Evolutionary conservation across 2,329 filamentous ascomycete genomes (phyloP).

Genomic region (Cladosporium cucumerinum): DNA sequence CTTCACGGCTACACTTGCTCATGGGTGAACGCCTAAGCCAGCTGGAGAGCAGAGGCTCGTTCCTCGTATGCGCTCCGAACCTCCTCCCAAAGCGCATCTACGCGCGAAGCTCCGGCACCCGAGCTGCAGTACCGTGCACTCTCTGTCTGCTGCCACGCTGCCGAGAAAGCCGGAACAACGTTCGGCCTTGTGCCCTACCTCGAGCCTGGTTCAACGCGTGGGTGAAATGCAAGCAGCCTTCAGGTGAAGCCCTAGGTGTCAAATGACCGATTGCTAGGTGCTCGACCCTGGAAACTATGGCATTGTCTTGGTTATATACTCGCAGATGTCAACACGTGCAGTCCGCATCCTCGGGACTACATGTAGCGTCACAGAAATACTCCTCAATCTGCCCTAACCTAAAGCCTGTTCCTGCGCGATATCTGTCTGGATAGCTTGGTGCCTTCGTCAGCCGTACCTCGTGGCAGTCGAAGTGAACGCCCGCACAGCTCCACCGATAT

Average conservation of each 20-base stretch:
- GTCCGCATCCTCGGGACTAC: background rate
- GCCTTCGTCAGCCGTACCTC: constrained; percentile 4
- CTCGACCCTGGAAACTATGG: background rate
- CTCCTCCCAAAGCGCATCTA: background rate
- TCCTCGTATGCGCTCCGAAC: background rate
- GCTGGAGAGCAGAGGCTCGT: background rate
- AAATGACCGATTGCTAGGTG: background rate
- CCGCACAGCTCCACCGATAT: constrained; percentile 1
- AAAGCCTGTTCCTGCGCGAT: background rate
- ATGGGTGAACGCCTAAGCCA: background rate
- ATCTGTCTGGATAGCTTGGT: background rate
- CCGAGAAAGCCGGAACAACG: constrained; percentile 1
- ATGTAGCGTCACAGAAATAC: background rate
- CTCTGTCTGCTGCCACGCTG: background rate
- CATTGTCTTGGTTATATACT: background rate
- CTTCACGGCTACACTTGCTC: constrained; percentile 2
- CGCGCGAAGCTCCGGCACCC: background rate
- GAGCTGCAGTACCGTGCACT: background rate
- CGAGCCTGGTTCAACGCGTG: background rate
- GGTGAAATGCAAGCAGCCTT: background rate
- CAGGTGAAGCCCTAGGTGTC: background rate
- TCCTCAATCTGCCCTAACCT: background rate
- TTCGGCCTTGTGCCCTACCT: background rate
- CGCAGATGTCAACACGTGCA: background rate
- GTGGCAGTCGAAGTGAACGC: background rate